phyloP scores from a whole-genome alignment of 495 filamentous ascomycete genomes.

The Penicillium herquei region DNA sequence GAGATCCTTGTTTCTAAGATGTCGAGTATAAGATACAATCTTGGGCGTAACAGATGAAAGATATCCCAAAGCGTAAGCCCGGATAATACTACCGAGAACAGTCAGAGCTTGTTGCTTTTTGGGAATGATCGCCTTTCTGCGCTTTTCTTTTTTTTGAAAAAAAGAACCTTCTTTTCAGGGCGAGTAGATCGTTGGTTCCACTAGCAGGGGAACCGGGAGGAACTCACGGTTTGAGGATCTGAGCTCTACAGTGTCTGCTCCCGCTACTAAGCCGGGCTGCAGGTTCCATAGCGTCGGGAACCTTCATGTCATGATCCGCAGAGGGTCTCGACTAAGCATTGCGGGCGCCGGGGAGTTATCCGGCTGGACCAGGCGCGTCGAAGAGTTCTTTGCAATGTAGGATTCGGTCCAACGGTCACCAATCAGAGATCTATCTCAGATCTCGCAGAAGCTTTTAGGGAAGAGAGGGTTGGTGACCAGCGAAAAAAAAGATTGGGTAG shows the following conservation, averaged over 20 bases:
- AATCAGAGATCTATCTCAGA: constrained; percentile 1
- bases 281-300: constrained; percentile 32
- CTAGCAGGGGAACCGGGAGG: constrained; percentile 9
- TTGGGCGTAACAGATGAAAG: constrained; percentile 67
- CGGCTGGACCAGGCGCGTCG: constrained; percentile 3
- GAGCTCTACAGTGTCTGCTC: constrained; percentile 21
- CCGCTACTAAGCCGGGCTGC: constrained; percentile 22
- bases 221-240: constrained; percentile 29
- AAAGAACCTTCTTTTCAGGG: not conserved
- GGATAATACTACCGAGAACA: constrained; percentile 53
- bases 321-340: constrained; percentile 19
- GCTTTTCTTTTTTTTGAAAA: not conserved
- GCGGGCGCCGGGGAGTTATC: constrained; percentile 15
- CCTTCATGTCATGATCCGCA: constrained; percentile 25
- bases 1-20: constrained; percentile 45
- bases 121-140: not conserved
- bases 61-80: constrained; percentile 75
- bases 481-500: constrained; percentile 14
- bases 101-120: constrained; percentile 5
- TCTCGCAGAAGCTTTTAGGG: constrained; percentile 5
- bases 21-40: constrained; percentile 55
- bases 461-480: constrained; percentile 1
- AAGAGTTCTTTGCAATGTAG: not conserved
- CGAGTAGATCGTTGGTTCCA: not conserved
- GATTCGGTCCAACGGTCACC: not conserved